Evolutionary conservation across 768 basidiomycete species (phyloP), one percentile per base, ranked within the genome.

Genomic region (Mycena alexandri): DNA sequence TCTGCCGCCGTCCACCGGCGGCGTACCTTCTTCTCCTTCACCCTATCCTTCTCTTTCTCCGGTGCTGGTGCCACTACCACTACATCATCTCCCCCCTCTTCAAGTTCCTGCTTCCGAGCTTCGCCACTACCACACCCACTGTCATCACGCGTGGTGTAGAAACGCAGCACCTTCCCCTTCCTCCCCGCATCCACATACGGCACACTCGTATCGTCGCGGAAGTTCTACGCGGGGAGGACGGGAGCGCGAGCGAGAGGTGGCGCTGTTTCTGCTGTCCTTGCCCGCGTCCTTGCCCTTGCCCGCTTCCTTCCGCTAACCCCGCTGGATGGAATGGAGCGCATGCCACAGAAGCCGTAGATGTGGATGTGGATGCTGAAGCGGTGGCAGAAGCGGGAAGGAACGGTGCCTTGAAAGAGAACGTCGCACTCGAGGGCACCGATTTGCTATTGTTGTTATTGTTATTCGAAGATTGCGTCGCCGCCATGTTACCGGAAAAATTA

Each of bases 1-100:
- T 96, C 94, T 77, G 93, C 90, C 67, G 83, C 81, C 0, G 92
- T 82, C 94, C 94, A 96, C 75, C 94, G 94, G 84, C 94, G 93
- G 72, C 94, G 78, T 43, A 85, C 85, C 74, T 91, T 93, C 87
- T 93, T 94, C 77, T 93, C 90, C 25, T 29, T 29, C 76, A 77
- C 69, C 80, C 25, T 3, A 16, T 41, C 41, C 21, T 29, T 6
- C 29, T 29, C n/a, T n/a, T n/a, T n/a, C n/a, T n/a, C n/a, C n/a
- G n/a, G n/a, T n/a, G n/a, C n/a, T n/a, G n/a, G n/a, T 29, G 3
- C 3, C n/a, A n/a, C 57, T 41, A 8, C 44, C 46, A 25, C 57
- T 54, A 19, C 3, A 10, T 42, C 42, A 61, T 54, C 16, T 51
- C 38, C 21, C 50, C 38, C 9, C 43, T 9, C 42, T n/a, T n/a